phyloP scores from a whole-genome alignment of 208 protist genomes.

The Wallacemonas collosoma region DNA sequence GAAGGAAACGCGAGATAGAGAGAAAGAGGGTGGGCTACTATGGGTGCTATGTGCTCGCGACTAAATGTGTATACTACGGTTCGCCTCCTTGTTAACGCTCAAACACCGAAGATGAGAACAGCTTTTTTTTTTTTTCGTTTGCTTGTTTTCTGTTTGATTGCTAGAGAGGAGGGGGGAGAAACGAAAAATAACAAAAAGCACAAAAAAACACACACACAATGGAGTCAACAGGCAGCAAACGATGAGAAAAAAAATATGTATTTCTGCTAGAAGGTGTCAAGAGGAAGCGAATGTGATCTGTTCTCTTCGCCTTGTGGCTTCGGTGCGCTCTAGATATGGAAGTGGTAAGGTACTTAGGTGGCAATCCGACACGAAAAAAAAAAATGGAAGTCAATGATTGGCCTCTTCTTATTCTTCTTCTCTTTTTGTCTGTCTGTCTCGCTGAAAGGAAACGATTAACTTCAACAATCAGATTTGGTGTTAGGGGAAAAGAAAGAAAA shows the following conservation, averaged over 20 bases:
- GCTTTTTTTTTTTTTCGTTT: constrained; percentile 11
- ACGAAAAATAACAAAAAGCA: background rate
- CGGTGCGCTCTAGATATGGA: no score
- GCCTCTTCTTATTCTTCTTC: no score
- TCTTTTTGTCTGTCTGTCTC: no score
- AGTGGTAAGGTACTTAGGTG: background rate
- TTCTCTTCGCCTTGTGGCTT: no score
- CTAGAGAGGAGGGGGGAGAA: constrained; percentile 14
- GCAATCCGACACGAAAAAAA: background rate
- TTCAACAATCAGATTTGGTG: constrained; percentile 5
- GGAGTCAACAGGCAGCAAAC: background rate
- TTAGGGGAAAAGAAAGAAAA: constrained; percentile 22
- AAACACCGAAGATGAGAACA: background rate
- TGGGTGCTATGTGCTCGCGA: no score
- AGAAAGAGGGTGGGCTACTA: no score
- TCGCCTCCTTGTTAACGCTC: background rate
- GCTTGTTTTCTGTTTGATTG: background rate
- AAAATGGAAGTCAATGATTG: background rate
- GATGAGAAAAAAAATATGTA: constrained; percentile 16
- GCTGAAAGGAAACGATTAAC: background rate
- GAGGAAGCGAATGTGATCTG: background rate
- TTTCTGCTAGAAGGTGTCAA: background rate
- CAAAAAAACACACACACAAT: background rate
- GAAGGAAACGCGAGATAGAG: background rate
- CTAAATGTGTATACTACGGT: no score